These are phyloP conservation scores for Camelina hispida DNA, from an alignment of 345 rosid genomes.

Conservation along the genomic window DNA sequence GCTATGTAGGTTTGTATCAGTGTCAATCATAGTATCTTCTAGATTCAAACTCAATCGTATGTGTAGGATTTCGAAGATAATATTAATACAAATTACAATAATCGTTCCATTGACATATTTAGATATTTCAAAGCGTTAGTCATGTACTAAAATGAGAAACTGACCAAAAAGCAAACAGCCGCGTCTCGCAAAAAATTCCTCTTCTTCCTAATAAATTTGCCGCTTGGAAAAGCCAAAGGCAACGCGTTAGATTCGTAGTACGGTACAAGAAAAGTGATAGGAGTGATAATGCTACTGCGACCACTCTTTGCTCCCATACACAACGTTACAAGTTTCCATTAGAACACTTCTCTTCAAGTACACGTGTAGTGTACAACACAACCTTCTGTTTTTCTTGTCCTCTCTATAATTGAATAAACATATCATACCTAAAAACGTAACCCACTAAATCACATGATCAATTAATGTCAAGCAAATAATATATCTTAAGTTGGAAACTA, in stretches of 20 bases:
- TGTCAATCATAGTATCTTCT: background rate
- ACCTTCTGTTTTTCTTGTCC: constrained; percentile 14
- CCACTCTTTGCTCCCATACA: background rate
- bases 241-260: constrained; percentile 7
- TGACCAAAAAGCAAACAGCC: background rate
- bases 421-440: background rate
- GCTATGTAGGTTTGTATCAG: background rate
- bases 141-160: background rate
- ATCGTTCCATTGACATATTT: background rate
- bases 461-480: background rate
- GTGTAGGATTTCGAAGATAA: too few species aligned
- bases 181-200: background rate
- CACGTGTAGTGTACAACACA: constrained; percentile 22
- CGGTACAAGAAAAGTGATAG: background rate
- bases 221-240: background rate
- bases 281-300: constrained; percentile 22
- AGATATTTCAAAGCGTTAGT: background rate
- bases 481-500: background rate
- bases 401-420: background rate
- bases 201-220: background rate
- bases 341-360: background rate
- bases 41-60: background rate
- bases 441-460: background rate
- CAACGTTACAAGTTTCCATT: constrained; percentile 6
- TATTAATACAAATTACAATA: too few species aligned